phyloP scores from a whole-genome alignment of 345 rosid species.

The Trapa bicornis region DNA sequence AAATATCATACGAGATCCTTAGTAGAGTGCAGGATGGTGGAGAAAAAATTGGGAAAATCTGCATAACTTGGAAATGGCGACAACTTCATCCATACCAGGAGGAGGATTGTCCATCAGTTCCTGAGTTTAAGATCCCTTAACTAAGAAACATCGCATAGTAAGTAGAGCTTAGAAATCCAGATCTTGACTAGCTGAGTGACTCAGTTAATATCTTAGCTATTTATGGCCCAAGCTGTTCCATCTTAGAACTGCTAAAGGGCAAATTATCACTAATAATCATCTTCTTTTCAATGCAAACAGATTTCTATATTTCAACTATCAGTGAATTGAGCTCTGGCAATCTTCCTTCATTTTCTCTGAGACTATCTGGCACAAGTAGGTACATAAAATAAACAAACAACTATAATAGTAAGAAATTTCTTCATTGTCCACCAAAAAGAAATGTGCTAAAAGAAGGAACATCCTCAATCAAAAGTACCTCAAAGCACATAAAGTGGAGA shows the following conservation, averaged over 20 bases:
- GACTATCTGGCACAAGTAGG: conserved; percentile 30
- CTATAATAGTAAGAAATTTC: background rate
- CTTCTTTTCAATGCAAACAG: background rate
- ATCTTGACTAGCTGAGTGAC: background rate
- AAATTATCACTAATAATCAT: background rate
- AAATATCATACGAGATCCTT: background rate
- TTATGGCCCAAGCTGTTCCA: background rate
- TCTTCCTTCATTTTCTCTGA: conserved; percentile 60
- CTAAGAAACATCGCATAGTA: conserved; percentile 14
- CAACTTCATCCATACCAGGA: conserved; percentile 63
- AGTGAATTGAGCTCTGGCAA: conserved; percentile 23
- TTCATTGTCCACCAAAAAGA: background rate
- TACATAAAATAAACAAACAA: conserved; percentile 2
- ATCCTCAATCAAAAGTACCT: conserved; percentile 28
- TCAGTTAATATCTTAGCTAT: background rate
- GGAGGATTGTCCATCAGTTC: conserved; percentile 65
- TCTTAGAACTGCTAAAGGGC: background rate
- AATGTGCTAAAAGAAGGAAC: background rate
- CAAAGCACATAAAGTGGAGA: conserved; percentile 59
- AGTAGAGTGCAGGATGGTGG: background rate
- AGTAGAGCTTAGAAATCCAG: background rate
- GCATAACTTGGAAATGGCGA: conserved; percentile 65
- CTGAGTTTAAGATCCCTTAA: conserved; percentile 56
- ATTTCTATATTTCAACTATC: background rate
- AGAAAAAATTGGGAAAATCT: conserved; percentile 3